Evolutionary conservation across 2,329 filamentous ascomycete species (phyloP), one percentile per base, ranked within the genome.

Genomic region (Phyllosticta citriasiana): DNA sequence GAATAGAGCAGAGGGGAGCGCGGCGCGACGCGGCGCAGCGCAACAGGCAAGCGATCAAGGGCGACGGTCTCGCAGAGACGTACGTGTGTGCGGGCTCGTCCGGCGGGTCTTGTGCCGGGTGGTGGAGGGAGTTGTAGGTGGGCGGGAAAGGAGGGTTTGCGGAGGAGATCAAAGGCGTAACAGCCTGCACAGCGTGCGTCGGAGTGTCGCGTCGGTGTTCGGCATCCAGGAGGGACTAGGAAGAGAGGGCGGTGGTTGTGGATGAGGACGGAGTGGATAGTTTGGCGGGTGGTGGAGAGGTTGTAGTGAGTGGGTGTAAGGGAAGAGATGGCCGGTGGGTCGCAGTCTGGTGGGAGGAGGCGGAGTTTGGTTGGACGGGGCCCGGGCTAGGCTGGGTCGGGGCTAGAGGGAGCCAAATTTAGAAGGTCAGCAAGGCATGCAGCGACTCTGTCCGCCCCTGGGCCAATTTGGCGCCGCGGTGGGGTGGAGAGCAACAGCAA

Each of bases 51-150:
- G 59, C 59, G 33, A 26, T 47, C 47, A 19, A 22, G 52, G 58
- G 60, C 60, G 55, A 56, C 50, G 62, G 64, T 64, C 63, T 63
- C 59, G 30, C 62, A 64, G 62, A 63, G 62, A 64, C 62, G 54
- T 53, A n/a, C 40, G 40, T 47, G 14, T 47, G 30, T 58, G 55
- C 59, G 55, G 55, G 54, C 59, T 60, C 53, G 40, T 56, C 53
- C 47, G 47, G 55, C 59, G 55, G 54, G 55, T 50, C 24, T 9
- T 7, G 59, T 22, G 54, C 52, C 59, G 54, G 54, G 59, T 53
- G 27, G 27, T 24, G 25, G 19, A 52, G 16, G 50, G 50, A 53
- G 51, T 10, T 26, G 51, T 40, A 40, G 35, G 35, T 4, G 35
- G 35, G 58, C 58, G 25, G 24, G 25, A 56, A 54, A 53, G 52